Base-by-base conservation (phyloP, 139 green algal genomes). In the Chlamydomonas sphaeroides region DNA sequence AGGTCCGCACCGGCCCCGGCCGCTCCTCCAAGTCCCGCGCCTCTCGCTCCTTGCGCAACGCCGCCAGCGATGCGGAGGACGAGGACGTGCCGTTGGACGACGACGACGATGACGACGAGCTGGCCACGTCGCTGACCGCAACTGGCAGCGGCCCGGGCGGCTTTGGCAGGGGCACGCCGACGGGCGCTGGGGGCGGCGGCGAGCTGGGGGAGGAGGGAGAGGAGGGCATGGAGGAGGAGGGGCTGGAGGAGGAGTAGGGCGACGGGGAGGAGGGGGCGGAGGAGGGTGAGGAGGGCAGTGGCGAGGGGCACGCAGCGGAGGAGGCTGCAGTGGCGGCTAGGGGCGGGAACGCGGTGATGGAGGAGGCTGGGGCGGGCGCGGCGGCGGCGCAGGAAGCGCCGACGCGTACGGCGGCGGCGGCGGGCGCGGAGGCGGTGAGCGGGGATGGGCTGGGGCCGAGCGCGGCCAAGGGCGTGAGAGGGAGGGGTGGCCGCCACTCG, bases 51-150 rank as follows among this genome's bases (percentile, higher is more conserved):
- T 84, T 65, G 77, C 77, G 77, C 75, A 82, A 38, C 26, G 51
- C 77, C 2, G 53, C n/a, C 71, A 76, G 71, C 48, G 86, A 81
- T 26, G 75, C 57, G 66, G 85, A 82, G 39, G 74, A 80, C n/a
- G 74, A 80, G 28, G 17, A 57, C 18, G 7, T 80, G 30, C 61
- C 30, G 14, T 5, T 66, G 26, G 73, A 72, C 4, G 35, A 42
- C 18, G 74, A 84, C 2, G 79, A 84, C 30, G 63, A 80, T 26
- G 73, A 81, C 1, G 74, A 48, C 3, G 61, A 68, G 6, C 56
- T n/a, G n/a, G n/a, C n/a, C n/a, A n/a, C n/a, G n/a, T n/a, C 42
- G 3, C 33, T n/a, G 20, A 68, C 30, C 39, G 32, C 35, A 15
- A 69, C 38, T 2, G 57, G 65, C 25, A 69, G 79, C 56, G 70